Evolutionary conservation across 2,329 filamentous ascomycete genomes (phyloP).

Genomic region (Phialocephala subalpina): DNA sequence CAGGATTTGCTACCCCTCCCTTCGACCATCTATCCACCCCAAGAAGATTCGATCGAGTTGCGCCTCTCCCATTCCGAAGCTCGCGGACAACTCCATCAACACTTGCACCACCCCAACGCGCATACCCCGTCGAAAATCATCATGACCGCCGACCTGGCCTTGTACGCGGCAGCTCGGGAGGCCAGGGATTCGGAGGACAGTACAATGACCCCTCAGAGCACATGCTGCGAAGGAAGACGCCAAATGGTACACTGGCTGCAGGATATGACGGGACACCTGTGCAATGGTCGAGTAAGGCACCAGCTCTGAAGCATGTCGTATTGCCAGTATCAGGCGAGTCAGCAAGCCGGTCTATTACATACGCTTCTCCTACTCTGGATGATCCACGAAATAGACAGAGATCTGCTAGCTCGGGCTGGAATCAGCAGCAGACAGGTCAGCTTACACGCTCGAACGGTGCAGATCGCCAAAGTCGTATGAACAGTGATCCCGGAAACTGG

Average conservation of each 20-base stretch:
- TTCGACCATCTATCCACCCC: conserved; percentile 35
- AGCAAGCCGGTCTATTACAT: conserved; percentile 23
- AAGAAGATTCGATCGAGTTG: conserved; percentile 34
- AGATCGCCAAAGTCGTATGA: conserved; percentile 23
- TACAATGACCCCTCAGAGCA: conserved; percentile 64
- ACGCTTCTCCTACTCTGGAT: conserved; percentile 18
- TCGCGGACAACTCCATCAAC: conserved; percentile 37
- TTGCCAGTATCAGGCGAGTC: conserved; percentile 62
- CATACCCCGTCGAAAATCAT: conserved; percentile 40
- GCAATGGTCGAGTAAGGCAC: conserved; percentile 76
- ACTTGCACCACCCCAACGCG: conserved; percentile 35
- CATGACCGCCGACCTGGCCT: conserved; percentile 28
- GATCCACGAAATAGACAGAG: conserved; percentile 31
- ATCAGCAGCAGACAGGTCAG: conserved; percentile 37
- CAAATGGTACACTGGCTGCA: conserved; percentile 89
- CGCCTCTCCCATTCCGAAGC: conserved; percentile 40
- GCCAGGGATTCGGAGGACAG: conserved; percentile 31
- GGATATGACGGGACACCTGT: conserved; percentile 87
- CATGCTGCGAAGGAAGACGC: conserved; percentile 89
- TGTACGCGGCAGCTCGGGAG: conserved; percentile 19
- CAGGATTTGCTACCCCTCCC: conserved; percentile 38
- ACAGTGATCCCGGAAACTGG: conserved; percentile 31
- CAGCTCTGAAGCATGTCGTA: conserved; percentile 84
- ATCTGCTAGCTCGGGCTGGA: conserved; percentile 35
- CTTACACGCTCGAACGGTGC: conserved; percentile 16